Base-by-base conservation (phyloP, 176 grass and related monocot genomes). In the Phyllostachys edulis region DNA sequence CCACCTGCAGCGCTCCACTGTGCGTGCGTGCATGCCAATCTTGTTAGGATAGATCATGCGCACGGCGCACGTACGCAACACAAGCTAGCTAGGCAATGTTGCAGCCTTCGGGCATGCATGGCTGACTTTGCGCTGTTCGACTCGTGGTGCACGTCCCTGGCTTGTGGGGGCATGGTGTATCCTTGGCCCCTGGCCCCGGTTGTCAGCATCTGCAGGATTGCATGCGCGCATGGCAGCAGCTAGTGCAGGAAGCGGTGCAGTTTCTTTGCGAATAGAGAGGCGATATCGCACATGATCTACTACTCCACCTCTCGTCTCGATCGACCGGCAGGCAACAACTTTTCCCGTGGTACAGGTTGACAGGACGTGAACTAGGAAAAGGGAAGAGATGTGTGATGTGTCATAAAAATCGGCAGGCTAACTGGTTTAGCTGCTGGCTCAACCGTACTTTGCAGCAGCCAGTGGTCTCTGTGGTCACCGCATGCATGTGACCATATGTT, bases 341-440 rank as follows among this genome's bases (percentile, higher is more conserved):
- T 90, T 90, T 86, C 66, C 40, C 47, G 66, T 40, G 79, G 57
- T 83, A 73, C 84, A 90, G 83, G 27, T 5, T 86, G 88, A 90
- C 84, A 90, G 73, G 88, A 82, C 88, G 88, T 86, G 88, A 86
- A 90, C 79, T 82, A 86, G 84, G 62, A 69, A 75, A 41, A 61
- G 9, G 80, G 54, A 63, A 55, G 65, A 78, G 82, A 80, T 74
- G 69, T 69, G 75, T 73, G 82, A 80, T 74, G 69, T 69, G 75
- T 73, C 81, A 34, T 46, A 73, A 84, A 78, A 66, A 71, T 59
- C 15, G 34, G 45, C 1, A 17, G 50, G 5, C 71, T 45, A 40
- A 6, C 63, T 62, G 67, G 10, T 12, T 15, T 11, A 34, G 5
- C 34, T 15, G 69, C 63, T 71, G 55, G 9, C 38, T 57, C 66